These are phyloP conservation scores for Entomortierella parvispora DNA, from an alignment of 192 early-diverging fungal genomes.

Conservation along the genomic window DNA sequence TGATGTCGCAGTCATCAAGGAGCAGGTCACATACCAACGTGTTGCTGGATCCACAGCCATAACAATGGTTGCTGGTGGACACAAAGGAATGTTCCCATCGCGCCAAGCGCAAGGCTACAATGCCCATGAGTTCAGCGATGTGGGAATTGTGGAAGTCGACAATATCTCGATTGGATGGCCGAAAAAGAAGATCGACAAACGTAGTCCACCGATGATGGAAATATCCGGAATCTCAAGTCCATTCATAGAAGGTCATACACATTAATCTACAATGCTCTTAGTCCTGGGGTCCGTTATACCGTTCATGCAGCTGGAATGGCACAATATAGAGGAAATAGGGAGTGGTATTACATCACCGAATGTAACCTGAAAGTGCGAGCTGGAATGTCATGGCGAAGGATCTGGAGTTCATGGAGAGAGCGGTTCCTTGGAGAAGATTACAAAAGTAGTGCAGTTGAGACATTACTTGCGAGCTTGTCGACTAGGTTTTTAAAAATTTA, in stretches of 20 bases:
- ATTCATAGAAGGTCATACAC: not conserved
- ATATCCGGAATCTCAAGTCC: not conserved
- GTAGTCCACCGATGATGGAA: not conserved
- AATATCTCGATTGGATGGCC: conserved; percentile 3
- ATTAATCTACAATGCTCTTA: not conserved
- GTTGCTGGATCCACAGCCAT: not conserved
- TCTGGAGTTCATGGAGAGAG: not conserved
- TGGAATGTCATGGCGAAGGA: not conserved
- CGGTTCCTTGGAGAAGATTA: not conserved
- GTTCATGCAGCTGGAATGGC: not conserved
- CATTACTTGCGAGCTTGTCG: too few species aligned
- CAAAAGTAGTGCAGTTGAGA: not conserved
- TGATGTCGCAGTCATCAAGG: not conserved
- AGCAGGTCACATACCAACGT: not conserved
- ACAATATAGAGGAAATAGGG: not conserved
- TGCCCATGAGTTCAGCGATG: not conserved
- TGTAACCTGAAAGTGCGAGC: not conserved
- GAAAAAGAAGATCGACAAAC: not conserved
- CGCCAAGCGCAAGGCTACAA: too few species aligned
- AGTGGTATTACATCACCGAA: not conserved
- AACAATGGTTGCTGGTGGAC: not conserved
- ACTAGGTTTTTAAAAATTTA: not conserved
- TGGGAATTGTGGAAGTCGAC: not conserved
- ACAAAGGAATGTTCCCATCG: not conserved
- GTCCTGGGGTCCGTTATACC: not conserved